Conservation (phyloP, 352 stramenopile species). For the Peronospora destructor region DNA sequence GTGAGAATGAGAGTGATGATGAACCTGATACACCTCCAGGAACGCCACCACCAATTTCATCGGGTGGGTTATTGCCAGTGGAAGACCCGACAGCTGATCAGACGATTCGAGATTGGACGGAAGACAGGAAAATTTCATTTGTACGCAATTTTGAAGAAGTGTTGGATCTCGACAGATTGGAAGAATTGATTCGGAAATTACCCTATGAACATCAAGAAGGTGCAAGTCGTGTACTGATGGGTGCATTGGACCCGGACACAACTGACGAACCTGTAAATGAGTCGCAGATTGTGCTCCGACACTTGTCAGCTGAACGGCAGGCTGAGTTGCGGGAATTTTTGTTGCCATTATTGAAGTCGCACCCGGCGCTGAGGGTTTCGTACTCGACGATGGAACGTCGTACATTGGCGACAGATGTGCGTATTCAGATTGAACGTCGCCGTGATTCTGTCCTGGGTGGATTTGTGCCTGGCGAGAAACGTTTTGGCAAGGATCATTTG, state of each 20-base stretch:
- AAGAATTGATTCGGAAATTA: constrained; percentile 51
- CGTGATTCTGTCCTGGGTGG: constrained; percentile 51
- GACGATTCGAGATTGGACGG: constrained; percentile 58
- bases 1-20: constrained; percentile 38
- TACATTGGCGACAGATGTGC: constrained; percentile 69
- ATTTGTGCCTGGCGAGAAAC: constrained; percentile 46
- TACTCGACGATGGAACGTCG: constrained; percentile 65
- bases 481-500: constrained; percentile 58
- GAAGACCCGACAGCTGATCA: constrained; percentile 56
- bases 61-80: constrained; percentile 37
- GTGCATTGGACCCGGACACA: constrained; percentile 40
- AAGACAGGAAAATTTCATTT: constrained; percentile 52
- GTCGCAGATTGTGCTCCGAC: constrained; percentile 64
- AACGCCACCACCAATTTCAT: constrained; percentile 66
- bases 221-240: constrained; percentile 49
- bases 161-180: constrained; percentile 39
- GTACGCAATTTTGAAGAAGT: constrained; percentile 29
- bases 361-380: constrained; percentile 57
- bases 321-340: constrained; percentile 55
- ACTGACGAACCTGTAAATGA: constrained; percentile 39
- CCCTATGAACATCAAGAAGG: constrained; percentile 64
- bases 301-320: constrained; percentile 43
- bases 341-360: constrained; percentile 63
- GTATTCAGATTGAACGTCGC: constrained; percentile 73
- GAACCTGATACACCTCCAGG: constrained; percentile 67